Evolutionary conservation across 441 rosid species (phyloP), one percentile per base, ranked within the genome.

Genomic region (Gossypium gossypioides): DNA sequence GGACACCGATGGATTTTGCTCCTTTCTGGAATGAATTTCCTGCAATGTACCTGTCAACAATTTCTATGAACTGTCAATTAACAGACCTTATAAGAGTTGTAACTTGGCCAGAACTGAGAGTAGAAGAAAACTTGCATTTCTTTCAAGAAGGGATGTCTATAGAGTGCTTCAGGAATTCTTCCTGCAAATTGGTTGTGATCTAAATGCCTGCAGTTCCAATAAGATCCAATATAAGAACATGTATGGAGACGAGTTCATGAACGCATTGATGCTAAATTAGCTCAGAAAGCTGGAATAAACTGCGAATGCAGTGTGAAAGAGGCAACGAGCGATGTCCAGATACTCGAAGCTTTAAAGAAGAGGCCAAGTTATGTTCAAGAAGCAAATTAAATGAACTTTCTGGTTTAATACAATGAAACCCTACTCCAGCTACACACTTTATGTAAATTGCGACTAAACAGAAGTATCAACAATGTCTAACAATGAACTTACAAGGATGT

Each of bases 141-240:
- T 74, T 87, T 91, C 77, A 89, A 82, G 81, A 72, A 85, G 13
- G 84, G 88, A 61, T 87, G 93, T 67, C 83, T 86, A 74, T 91
- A 91, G 55, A 91, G 86, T 55, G 86, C 86, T 54, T 86, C 87
- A 29, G 96, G 89, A 50, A 93, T 87, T 80, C 77, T 82, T 64
- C 97, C 98, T 4, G 84, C 76, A 75, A 91, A 89, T 58, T 86
- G 92, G 74, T 93, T 89, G 85, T 88, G 90, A 77, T 93, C 96
- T 82, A 91, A 76, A 85, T 91, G 87, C 85, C 94, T 87, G 86
- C 72, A 61, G 40, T 27, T 64, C 48, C 37, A 55, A 74, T 37
- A 22, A 25, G 48, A 40, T 16, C 40, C 3, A 63, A 27, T 40
- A 48, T 21, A 61, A 74, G 9, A 56, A 32, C 72, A 40, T 63